A percentile compares a stretch with the other conserved stretches of the same genome.
Conservation (phyloP, 306 rosid species). For the Vigna trinervia region DNA sequence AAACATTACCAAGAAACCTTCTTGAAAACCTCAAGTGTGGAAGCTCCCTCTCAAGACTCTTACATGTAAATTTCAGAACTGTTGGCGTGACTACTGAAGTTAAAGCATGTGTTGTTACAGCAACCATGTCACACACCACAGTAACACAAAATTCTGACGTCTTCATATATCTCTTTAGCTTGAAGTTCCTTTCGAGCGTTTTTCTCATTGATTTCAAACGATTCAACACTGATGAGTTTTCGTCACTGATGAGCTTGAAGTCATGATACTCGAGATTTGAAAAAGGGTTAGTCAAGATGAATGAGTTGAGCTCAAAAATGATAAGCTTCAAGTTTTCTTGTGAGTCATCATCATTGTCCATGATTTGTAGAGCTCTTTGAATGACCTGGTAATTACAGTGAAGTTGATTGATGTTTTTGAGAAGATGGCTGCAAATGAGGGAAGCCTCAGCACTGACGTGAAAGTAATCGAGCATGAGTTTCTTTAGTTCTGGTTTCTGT, state of each 20-base stretch:
- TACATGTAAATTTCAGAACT: conserved; percentile 37
- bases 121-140: conserved; percentile 48
- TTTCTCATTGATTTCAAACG: conserved; percentile 51
- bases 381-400: conserved; percentile 44
- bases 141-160: conserved; percentile 39
- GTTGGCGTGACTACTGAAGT: conserved; percentile 30
- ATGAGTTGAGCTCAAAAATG: conserved; percentile 44
- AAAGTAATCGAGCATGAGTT: conserved; percentile 57
- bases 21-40: neutral
- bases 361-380: conserved; percentile 47
- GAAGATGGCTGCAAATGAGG: conserved; percentile 55
- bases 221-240: conserved; percentile 42
- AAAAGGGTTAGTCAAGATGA: conserved; percentile 37
- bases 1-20: conserved; percentile 43
- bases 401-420: conserved; percentile 50
- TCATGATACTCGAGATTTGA: neutral
- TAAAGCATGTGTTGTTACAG: neutral
- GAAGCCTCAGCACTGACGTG: conserved; percentile 66
- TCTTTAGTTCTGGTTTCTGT: conserved; percentile 47
- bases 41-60: conserved; percentile 31
- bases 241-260: conserved; percentile 51
- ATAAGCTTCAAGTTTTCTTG: neutral
- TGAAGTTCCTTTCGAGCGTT: conserved; percentile 52
- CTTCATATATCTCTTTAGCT: conserved; percentile 20
- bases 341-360: neutral